phyloP scores from a whole-genome alignment of 352 stramenopile genomes.

The Pythium insidiosum region DNA sequence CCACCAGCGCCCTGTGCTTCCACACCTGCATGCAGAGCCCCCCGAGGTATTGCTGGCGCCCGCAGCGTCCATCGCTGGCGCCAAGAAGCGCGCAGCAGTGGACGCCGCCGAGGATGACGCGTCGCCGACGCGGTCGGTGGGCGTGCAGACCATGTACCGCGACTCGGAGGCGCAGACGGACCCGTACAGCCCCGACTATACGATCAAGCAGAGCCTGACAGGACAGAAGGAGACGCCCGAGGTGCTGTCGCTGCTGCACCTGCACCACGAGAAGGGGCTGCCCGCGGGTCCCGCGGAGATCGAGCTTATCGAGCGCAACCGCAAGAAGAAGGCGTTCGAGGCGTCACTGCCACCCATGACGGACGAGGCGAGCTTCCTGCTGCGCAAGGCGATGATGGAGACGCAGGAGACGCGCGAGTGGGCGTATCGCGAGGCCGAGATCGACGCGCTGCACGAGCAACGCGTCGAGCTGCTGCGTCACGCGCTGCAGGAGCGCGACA shows the following conservation, averaged over 20 bases:
- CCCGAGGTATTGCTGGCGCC: constrained; percentile 86
- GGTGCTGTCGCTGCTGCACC: constrained; percentile 69
- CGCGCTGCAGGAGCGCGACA: constrained; percentile 82
- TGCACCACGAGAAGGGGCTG: constrained; percentile 63
- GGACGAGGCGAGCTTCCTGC: constrained; percentile 87
- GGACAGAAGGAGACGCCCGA: constrained; percentile 50
- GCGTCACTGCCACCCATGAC: constrained; percentile 89
- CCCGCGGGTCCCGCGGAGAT: constrained; percentile 81
- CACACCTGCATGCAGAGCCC: constrained; percentile 77
- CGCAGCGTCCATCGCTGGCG: constrained; percentile 13
- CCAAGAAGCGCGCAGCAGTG: constrained; percentile 20
- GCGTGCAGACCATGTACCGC: constrained; percentile 88
- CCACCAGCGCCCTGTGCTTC: constrained; percentile 85
- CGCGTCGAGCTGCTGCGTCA: constrained; percentile 71
- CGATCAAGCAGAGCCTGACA: constrained; percentile 48
- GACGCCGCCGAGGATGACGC: constrained; percentile 32
- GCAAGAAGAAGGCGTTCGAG: constrained; percentile 82
- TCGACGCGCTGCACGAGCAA: constrained; percentile 78
- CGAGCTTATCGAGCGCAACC: constrained; percentile 86
- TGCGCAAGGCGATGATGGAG: constrained; percentile 91
- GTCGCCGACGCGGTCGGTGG: constrained; percentile 54
- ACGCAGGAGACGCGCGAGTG: constrained; percentile 88
- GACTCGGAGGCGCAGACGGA: constrained; percentile 92
- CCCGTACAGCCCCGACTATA: constrained; percentile 91
- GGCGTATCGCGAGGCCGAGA: constrained; percentile 83